Percentiles rank a stretch among this genome's conserved stretches.
phyloP scores from a whole-genome alignment of 2,329 filamentous ascomycete genomes.

The Colletotrichum lupini region DNA sequence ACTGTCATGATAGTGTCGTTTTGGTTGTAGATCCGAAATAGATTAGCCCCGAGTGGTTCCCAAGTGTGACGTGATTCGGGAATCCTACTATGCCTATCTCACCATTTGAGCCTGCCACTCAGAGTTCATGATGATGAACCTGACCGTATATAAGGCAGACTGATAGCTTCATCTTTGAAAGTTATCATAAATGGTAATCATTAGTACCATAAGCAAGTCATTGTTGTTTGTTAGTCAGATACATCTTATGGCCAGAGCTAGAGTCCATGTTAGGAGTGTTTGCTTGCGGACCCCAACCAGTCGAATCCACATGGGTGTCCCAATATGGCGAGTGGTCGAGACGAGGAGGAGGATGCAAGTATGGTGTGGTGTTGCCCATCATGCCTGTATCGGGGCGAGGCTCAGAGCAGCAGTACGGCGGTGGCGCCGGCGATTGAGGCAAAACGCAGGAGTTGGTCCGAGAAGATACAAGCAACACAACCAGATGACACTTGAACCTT shows the following conservation, averaged over 20 bases:
- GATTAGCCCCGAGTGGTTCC: too few species aligned
- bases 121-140: not conserved
- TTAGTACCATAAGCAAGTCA: not conserved
- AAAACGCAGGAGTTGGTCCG: constrained; percentile 19
- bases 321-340: not conserved
- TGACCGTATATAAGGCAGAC: not conserved
- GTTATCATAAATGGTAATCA: not conserved
- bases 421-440: constrained; percentile 12
- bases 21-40: not conserved
- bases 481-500: constrained; percentile 16
- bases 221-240: not conserved
- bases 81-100: not conserved
- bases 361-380: constrained; percentile 10
- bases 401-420: constrained; percentile 17
- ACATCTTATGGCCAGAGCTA: too few species aligned
- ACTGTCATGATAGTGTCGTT: not conserved
- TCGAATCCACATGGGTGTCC: not conserved
- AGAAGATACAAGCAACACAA: constrained; percentile 20
- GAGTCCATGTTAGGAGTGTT: not conserved
- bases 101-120: not conserved
- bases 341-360: not conserved
- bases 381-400: constrained; percentile 30
- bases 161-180: not conserved
- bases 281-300: not conserved
- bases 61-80: not conserved